phyloP scores from a whole-genome alignment of 495 filamentous ascomycete species.

The Xylaria bambusicola region DNA sequence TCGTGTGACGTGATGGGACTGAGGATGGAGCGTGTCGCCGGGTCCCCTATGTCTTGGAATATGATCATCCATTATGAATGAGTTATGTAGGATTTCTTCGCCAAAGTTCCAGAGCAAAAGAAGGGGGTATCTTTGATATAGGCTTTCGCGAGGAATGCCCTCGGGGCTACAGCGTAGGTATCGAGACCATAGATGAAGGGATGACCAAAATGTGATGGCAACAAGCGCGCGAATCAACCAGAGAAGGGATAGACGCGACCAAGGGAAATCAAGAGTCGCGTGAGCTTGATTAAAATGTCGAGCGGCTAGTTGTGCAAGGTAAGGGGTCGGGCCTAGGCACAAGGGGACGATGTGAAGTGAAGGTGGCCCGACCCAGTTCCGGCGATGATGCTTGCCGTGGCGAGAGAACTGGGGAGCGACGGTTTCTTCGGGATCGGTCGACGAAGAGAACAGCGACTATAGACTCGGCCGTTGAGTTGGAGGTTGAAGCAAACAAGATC shows the following conservation, averaged over 20 bases:
- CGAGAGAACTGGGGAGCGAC: background rate
- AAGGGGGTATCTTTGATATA: background rate
- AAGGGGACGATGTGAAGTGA: background rate
- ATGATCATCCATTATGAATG: slow-evolving; percentile 9
- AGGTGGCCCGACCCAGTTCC: slow-evolving; percentile 8
- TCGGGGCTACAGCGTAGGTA: slow-evolving; percentile 14
- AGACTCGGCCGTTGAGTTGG: no score
- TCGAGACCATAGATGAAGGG: slow-evolving; percentile 18
- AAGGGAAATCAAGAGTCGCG: background rate
- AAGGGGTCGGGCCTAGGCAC: no score
- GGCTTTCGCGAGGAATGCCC: slow-evolving; percentile 12
- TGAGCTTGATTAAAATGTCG: no score
- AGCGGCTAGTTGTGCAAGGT: no score
- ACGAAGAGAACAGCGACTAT: background rate
- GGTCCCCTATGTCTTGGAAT: slow-evolving; percentile 18
- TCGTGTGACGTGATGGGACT: slow-evolving; percentile 24
- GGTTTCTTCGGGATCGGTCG: background rate
- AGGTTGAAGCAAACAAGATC: no score
- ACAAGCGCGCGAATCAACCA: background rate
- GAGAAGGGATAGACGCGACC: background rate
- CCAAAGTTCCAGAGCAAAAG: background rate
- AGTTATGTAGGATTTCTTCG: background rate
- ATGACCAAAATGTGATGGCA: background rate
- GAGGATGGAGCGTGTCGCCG: slow-evolving; percentile 22
- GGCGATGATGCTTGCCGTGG: background rate